Evolutionary conservation across 192 early-diverging fungal species (phyloP), one percentile per base, ranked within the genome.

Genomic region (Dissophora globulifera): DNA sequence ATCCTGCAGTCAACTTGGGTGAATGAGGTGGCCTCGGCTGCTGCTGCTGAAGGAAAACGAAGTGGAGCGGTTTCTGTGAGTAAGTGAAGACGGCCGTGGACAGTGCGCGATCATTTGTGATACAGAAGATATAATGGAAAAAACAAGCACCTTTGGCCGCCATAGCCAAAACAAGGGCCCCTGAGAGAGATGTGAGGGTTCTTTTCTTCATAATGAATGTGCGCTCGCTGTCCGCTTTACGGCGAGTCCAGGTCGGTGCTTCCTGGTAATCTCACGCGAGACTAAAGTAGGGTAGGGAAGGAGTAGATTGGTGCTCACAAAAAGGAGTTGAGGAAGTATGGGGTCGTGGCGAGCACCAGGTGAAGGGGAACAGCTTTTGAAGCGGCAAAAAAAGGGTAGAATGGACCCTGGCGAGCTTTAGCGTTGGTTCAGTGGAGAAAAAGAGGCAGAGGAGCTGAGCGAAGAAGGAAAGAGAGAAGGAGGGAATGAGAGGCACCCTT

Each of bases 91-190:
- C n/a, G n/a, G n/a, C n/a, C n/a, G n/a, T n/a, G n/a, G n/a, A n/a
- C n/a, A n/a, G n/a, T n/a, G n/a, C n/a, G n/a, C n/a, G n/a, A n/a
- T n/a, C n/a, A n/a, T n/a, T n/a, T n/a, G n/a, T n/a, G n/a, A n/a
- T n/a, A n/a, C n/a, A n/a, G n/a, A n/a, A n/a, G n/a, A n/a, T n/a
- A n/a, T n/a, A 26, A 33, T 25, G 13, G 42, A 25, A 32, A 33
- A 47, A 55, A 22, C 17, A 40, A 17, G 20, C 26, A 71, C 60
- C 69, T 27, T 43, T 22, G n/a, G 41, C 40, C 48, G 60, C 20
- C 15, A 58, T 19, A 38, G 54, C 47, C n/a, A 51, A 11, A 48
- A 46, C 47, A 15, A 71, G 45, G 13, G 60, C 69, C 46, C 43
- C 54, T 2, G 53, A 56, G 19, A 71, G 59, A 12, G 59, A 56